Evolutionary conservation across 2,329 filamentous ascomycete species (phyloP).

Genomic region (Clarireedia paspali): DNA sequence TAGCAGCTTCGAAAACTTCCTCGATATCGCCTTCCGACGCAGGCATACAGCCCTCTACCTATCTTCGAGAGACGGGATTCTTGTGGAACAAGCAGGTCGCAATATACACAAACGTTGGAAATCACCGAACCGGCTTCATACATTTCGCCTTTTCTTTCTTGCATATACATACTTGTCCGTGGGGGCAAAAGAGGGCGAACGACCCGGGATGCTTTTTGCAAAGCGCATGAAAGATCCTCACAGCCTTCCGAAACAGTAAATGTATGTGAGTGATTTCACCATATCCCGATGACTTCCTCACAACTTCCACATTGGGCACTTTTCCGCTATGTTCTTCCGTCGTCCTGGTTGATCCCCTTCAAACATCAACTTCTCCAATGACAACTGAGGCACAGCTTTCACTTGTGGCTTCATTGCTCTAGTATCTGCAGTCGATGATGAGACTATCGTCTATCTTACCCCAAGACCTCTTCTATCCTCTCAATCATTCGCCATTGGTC

Average conservation of each 20-base stretch:
- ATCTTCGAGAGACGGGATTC: slow-evolving; percentile 3
- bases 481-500: slow-evolving; percentile 1
- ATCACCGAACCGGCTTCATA: slow-evolving; percentile 1
- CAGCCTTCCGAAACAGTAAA: slow-evolving; percentile 26
- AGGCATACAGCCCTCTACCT: not conserved
- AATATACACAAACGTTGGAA: not conserved
- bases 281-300: not conserved
- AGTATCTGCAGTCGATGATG: not conserved
- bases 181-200: slow-evolving; percentile 6
- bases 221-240: slow-evolving; percentile 23
- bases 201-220: slow-evolving; percentile 11
- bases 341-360: not conserved
- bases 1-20: slow-evolving; percentile 13
- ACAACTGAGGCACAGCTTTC: not conserved
- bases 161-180: not conserved
- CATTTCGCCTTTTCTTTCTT: slow-evolving; percentile 1
- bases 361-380: not conserved
- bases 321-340: not conserved
- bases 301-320: not conserved
- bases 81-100: not conserved
- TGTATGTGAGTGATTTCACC: slow-evolving; percentile 24
- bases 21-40: slow-evolving; percentile 1
- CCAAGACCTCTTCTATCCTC: slow-evolving; percentile 1
- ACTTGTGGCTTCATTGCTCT: not conserved
- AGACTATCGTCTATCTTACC: not conserved